Evolutionary conservation across 345 rosid species (phyloP).

Genomic region (Sonneratia caseolaris): DNA sequence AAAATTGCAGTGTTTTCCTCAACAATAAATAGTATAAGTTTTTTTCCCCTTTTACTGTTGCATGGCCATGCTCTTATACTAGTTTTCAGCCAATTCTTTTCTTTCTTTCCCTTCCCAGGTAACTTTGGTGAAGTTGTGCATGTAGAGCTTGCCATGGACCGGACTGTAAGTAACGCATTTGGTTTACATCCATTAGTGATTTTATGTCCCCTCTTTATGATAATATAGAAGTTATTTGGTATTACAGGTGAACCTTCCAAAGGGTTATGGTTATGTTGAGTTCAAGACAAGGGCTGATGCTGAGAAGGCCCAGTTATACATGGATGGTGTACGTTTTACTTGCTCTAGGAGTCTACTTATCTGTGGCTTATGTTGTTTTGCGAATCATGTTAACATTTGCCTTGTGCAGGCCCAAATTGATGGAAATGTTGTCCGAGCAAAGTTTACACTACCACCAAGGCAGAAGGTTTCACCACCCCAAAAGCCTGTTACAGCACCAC

Average conservation of each 20-base stretch:
- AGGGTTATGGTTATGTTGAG: slow-evolving; percentile 85
- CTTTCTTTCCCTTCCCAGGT: slow-evolving; percentile 28
- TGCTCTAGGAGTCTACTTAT: slow-evolving; percentile 6
- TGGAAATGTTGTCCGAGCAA: slow-evolving; percentile 76
- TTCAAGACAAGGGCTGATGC: slow-evolving; percentile 90
- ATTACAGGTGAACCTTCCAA: slow-evolving; percentile 45
- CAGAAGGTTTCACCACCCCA: slow-evolving; percentile 65
- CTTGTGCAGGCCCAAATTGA: slow-evolving; percentile 82
- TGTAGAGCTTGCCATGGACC: slow-evolving; percentile 85
- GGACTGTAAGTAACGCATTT: slow-evolving; percentile 46
- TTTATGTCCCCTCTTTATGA: background rate
- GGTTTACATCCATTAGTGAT: background rate
- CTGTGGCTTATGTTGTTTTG: background rate
- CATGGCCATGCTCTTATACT: background rate
- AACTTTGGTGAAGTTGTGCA: slow-evolving; percentile 83
- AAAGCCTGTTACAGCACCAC: slow-evolving; percentile 43
- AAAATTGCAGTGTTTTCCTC: background rate
- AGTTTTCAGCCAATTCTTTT: background rate
- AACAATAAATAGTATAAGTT: too few species aligned
- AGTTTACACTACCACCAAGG: slow-evolving; percentile 58
- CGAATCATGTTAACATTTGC: slow-evolving; percentile 12
- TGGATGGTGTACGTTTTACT: slow-evolving; percentile 79
- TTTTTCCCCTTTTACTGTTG: background rate
- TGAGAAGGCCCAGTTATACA: slow-evolving; percentile 73
- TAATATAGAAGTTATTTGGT: background rate